Conservation (phyloP, 495 filamentous ascomycete genomes). For the Talaromyces trachyspermus region DNA sequence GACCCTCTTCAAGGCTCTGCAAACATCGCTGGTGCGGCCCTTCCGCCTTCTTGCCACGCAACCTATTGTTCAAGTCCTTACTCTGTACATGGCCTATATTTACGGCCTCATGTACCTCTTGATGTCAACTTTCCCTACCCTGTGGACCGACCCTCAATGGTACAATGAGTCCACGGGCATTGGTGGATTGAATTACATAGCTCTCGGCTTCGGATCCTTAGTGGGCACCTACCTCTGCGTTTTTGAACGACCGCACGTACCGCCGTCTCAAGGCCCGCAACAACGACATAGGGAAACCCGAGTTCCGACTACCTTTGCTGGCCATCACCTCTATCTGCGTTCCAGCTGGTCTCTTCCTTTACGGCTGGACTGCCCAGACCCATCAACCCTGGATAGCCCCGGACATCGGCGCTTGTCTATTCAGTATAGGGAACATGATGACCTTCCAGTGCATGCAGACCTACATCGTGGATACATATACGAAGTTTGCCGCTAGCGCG, state of each 20-base stretch:
- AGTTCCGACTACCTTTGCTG: conserved; percentile 49
- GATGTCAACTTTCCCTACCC: conserved; percentile 45
- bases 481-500: conserved; percentile 45
- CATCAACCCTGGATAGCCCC: conserved; percentile 28
- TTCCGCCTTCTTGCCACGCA: conserved; percentile 44
- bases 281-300: conserved; percentile 20
- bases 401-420: conserved; percentile 58
- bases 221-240: conserved; percentile 54
- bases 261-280: conserved; percentile 50
- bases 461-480: conserved; percentile 70
- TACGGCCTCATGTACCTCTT: conserved; percentile 64
- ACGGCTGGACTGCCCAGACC: conserved; percentile 55
- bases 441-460: conserved; percentile 64
- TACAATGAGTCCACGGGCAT: conserved; percentile 56
- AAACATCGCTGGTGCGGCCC: conserved; percentile 33
- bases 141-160: conserved; percentile 34
- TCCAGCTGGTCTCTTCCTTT: conserved; percentile 53
- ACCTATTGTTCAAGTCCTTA: conserved; percentile 45
- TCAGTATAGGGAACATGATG: conserved; percentile 52
- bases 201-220: conserved; percentile 60
- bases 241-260: conserved; percentile 60
- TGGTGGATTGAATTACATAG: conserved; percentile 63
- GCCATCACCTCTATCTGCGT: conserved; percentile 43
- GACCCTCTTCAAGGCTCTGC: conserved; percentile 32
- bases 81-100: conserved; percentile 53